Percentiles rank a stretch among this genome's conserved stretches.
These are phyloP conservation scores for Penicillium cosmopolitanum DNA, from an alignment of 495 filamentous ascomycete species.

Conservation along the genomic window DNA sequence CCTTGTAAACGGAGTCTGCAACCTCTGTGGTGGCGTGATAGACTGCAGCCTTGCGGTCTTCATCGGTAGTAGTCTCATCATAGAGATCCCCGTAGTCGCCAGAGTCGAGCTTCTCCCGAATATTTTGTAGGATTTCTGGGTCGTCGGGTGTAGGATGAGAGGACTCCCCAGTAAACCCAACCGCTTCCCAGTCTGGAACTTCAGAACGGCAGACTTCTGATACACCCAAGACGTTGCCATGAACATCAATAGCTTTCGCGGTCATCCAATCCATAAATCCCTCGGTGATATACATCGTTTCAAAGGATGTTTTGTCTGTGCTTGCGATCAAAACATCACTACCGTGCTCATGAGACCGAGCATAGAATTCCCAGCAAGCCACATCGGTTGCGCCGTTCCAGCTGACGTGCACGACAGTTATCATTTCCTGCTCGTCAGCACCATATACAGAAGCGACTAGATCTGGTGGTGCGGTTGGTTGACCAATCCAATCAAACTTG, in stretches of 20 bases:
- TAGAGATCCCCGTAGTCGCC: background rate
- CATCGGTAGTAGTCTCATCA: background rate
- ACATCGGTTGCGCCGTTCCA: constrained; percentile 53
- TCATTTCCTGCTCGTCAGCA: constrained; percentile 23
- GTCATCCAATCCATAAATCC: constrained; percentile 39
- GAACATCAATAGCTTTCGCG: constrained; percentile 50
- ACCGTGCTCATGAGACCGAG: constrained; percentile 22
- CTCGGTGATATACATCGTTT: constrained; percentile 31
- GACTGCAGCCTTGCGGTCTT: constrained; percentile 4
- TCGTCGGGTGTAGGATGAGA: constrained; percentile 15
- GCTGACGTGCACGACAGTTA: constrained; percentile 41
- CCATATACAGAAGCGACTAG: constrained; percentile 32
- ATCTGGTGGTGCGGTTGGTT: constrained; percentile 26
- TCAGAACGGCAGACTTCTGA: constrained; percentile 21
- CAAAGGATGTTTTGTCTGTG: constrained; percentile 29
- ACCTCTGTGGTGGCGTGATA: constrained; percentile 11
- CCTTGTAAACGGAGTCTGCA: constrained; percentile 16
- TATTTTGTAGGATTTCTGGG: constrained; percentile 12
- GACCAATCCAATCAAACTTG: constrained; percentile 39
- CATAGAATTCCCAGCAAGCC: constrained; percentile 39
- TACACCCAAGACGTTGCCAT: constrained; percentile 18
- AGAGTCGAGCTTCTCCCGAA: background rate
- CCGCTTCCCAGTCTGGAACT: constrained; percentile 20
- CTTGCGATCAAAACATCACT: constrained; percentile 22
- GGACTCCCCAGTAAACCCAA: constrained; percentile 14